These are phyloP conservation scores for Chlamydomonas applanata DNA, from an alignment of 139 green algal genomes.

Conservation along the genomic window DNA sequence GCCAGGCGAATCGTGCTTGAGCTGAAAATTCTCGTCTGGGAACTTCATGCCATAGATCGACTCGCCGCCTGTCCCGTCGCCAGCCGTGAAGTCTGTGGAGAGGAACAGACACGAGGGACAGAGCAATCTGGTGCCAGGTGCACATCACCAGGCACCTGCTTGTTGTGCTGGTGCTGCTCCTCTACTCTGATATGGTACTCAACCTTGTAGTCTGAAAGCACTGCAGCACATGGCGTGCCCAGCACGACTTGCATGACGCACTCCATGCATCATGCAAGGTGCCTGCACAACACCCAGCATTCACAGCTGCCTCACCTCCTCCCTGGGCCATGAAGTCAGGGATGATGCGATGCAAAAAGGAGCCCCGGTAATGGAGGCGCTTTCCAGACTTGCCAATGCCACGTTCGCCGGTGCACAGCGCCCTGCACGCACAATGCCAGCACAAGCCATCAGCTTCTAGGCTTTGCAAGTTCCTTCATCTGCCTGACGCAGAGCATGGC, in stretches of 20 bases:
- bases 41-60: conserved; percentile 88
- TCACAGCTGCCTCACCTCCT: neutral
- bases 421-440: conserved; percentile 12
- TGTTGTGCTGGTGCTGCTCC: too few relatives aligned
- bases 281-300: neutral
- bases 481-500: conserved; percentile 60
- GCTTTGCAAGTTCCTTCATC: conserved; percentile 27
- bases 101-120: too few relatives aligned
- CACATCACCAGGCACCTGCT: too few relatives aligned
- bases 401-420: conserved; percentile 76
- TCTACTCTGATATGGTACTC: too few relatives aligned
- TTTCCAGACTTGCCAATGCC: conserved; percentile 75
- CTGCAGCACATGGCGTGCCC: neutral
- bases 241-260: too few relatives aligned
- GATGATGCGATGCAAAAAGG: conserved; percentile 80
- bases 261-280: neutral
- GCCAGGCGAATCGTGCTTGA: conserved; percentile 77
- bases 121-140: too few relatives aligned
- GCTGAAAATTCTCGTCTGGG: conserved; percentile 84
- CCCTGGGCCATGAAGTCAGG: conserved; percentile 67
- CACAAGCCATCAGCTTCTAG: conserved; percentile 15
- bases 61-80: conserved; percentile 79
- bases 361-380: conserved; percentile 83
- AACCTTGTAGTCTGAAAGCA: neutral
- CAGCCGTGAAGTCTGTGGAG: conserved; percentile 32